These are phyloP conservation scores for Blastobotrys attinorum DNA, from an alignment of 805 yeast species.

Conservation along the genomic window DNA sequence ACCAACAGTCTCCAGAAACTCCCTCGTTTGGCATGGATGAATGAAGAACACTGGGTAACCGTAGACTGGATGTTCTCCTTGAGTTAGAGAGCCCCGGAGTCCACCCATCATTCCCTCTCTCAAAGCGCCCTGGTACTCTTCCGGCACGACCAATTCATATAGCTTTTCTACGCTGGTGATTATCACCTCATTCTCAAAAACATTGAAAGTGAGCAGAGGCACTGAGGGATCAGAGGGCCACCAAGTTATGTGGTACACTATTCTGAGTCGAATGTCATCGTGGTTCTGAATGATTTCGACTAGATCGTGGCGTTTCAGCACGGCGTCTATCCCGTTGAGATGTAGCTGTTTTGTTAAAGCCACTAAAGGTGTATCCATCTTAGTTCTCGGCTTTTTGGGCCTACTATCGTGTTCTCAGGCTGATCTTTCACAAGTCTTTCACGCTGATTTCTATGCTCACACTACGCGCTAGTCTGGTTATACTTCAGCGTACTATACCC, in stretches of 20 bases:
- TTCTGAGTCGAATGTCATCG: background rate
- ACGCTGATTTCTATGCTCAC: too few relatives aligned
- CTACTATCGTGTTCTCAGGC: too few relatives aligned
- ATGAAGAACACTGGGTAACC: constrained; percentile 26
- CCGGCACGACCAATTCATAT: constrained; percentile 5
- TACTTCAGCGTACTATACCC: too few relatives aligned
- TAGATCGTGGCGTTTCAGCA: background rate
- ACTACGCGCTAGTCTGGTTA: too few relatives aligned
- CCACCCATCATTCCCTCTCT: constrained; percentile 2
- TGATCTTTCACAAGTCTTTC: too few relatives aligned
- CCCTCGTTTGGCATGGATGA: constrained; percentile 37
- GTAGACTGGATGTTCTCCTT: constrained; percentile 25
- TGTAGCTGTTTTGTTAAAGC: background rate
- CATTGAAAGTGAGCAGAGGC: constrained; percentile 25
- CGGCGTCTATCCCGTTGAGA: background rate
- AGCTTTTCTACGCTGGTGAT: constrained; percentile 12
- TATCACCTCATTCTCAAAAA: constrained; percentile 10
- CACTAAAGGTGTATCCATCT: too few relatives aligned
- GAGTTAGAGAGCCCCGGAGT: constrained; percentile 12
- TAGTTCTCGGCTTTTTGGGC: too few relatives aligned
- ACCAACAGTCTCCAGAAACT: constrained; percentile 22
- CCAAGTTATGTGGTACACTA: constrained; percentile 15
- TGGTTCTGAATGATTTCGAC: constrained; percentile 1
- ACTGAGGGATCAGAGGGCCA: constrained; percentile 26
- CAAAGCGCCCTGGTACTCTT: background rate